These are phyloP conservation scores for Eimeria zaria DNA, from an alignment of 169 alveolate species.

Conservation along the genomic window DNA sequence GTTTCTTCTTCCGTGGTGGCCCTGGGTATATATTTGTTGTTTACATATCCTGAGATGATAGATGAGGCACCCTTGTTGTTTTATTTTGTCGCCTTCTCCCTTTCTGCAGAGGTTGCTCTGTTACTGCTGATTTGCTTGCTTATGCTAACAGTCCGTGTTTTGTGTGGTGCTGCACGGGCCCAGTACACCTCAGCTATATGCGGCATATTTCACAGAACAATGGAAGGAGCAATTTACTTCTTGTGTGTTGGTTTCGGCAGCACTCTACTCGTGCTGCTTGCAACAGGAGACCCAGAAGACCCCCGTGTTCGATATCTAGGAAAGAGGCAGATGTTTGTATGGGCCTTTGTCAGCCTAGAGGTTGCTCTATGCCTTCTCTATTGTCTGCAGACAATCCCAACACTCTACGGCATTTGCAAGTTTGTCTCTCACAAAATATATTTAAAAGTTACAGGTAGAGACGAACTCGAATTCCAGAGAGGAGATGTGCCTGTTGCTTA, in stretches of 20 bases:
- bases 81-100: conserved; percentile 43
- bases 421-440: conserved; percentile 44
- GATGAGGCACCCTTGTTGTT: conserved; percentile 55
- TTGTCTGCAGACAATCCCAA: conserved; percentile 81
- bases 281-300: neutral
- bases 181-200: conserved; percentile 65
- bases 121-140: conserved; percentile 21
- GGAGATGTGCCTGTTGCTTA: conserved; percentile 77
- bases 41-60: conserved; percentile 61
- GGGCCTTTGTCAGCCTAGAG: conserved; percentile 54
- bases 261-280: neutral
- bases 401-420: conserved; percentile 71
- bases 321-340: conserved; percentile 7
- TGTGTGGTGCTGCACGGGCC: conserved; percentile 69
- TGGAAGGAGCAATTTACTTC: conserved; percentile 67
- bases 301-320: neutral
- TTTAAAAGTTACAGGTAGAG: conserved; percentile 66
- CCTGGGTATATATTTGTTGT: conserved; percentile 48
- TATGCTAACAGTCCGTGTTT: conserved; percentile 55
- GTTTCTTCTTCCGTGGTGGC: conserved; percentile 19
- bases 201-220: conserved; percentile 72
- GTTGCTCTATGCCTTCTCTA: conserved; percentile 62
- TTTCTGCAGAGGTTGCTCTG: conserved; percentile 60
- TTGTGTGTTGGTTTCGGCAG: conserved; percentile 49
- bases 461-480: conserved; percentile 66